Evolutionary conservation across 139 green algal species (phyloP), one percentile per base, ranked within the genome.

Genomic region (Chlamydomonas incerta): DNA sequence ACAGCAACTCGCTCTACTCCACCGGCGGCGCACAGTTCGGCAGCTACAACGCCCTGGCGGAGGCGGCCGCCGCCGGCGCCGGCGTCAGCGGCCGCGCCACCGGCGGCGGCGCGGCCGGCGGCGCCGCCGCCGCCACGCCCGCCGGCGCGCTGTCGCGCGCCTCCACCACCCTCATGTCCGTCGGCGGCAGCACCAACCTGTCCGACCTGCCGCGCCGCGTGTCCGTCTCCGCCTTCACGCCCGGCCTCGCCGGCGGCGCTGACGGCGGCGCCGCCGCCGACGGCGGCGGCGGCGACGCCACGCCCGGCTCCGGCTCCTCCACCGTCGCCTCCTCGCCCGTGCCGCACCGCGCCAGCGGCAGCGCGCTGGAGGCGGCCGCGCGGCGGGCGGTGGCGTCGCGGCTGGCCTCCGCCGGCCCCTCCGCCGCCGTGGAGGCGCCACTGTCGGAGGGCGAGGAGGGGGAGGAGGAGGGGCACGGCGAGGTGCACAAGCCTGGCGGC

Each of bases 1-100:
- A 35, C 60, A 73, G 75, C 62, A 83, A 83, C 75, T 62, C 72
- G 75, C 75, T 83, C 26, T 83, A 31, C 60, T 63, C 37, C 3
- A 62, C 60, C 35, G 62, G 28, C 60, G 58, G 57, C 28, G 37
- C 37, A 37, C 46, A 17, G 21, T 71, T 35, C 26, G 60, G 28
- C 24, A 62, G 55, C 20, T 24, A 24, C 20, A 34, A 21, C 34
- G 46, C 74, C 47, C 35, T 71, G 5, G 11, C 26, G 11, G 17
- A 70, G 10, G 28, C 55, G 71, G 5, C 26, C 26, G 5, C 46
- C 21, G 20, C 46, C 72, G 21, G 9, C 24, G 21, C 46, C 72
- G 41, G 72, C 72, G 4, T 29, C 72, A 20, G 26, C 50, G 52
- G 52, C 73, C 9, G 73, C 17, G 52, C 29, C 73, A 33, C 28